These are phyloP conservation scores for Zea luxurians DNA, from an alignment of 176 grass and related monocot genomes.

Conservation along the genomic window DNA sequence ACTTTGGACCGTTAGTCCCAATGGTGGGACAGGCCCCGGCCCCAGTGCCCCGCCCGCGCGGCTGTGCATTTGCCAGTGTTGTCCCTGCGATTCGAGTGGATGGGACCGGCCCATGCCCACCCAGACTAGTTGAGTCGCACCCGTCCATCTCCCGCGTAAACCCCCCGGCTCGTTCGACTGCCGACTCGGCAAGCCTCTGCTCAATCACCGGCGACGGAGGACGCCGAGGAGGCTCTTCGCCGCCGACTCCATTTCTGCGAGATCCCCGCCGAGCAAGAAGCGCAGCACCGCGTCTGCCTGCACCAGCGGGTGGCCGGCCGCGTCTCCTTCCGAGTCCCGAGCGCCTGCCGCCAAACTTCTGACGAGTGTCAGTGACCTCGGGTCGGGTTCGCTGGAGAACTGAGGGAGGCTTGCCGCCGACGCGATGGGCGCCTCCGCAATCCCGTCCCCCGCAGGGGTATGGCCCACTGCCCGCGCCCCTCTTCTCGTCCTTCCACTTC, in stretches of 20 bases:
- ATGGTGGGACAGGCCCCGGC: no score
- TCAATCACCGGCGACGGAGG: conserved; percentile 11
- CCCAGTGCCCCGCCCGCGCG: no score
- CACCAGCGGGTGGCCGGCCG: background rate
- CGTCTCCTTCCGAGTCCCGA: no score
- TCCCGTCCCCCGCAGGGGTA: conserved; percentile 41
- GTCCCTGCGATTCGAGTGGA: background rate
- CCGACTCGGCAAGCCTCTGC: background rate
- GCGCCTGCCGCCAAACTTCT: background rate
- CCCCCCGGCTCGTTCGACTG: background rate
- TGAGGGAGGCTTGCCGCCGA: no score
- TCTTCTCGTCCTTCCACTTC: background rate
- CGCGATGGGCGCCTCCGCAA: no score
- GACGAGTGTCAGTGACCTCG: background rate
- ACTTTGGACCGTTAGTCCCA: background rate
- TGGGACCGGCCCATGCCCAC: conserved; percentile 6
- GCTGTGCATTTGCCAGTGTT: no score
- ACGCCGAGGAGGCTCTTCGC: background rate
- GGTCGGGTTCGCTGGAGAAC: background rate
- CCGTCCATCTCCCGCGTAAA: conserved; percentile 10
- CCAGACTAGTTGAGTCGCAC: background rate
- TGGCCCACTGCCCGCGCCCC: background rate
- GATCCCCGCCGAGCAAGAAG: background rate
- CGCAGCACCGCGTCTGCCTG: background rate
- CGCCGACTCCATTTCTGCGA: background rate